phyloP scores from a whole-genome alignment of 2,329 filamentous ascomycete genomes.

The Cercospora berteroae region DNA sequence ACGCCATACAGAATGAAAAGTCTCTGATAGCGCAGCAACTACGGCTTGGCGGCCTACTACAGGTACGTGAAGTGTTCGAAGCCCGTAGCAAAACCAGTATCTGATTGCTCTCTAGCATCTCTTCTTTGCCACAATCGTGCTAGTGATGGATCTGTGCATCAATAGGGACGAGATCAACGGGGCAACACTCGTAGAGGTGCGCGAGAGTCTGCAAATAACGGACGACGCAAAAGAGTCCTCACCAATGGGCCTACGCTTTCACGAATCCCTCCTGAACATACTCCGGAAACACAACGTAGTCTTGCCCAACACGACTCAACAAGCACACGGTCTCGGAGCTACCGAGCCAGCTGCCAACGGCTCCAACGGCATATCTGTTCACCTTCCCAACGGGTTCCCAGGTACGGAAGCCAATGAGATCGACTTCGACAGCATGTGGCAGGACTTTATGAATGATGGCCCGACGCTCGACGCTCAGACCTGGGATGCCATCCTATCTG shows the following conservation, averaged over 20 bases:
- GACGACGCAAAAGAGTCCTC: constrained; percentile 22
- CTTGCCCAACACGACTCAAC: constrained; percentile 14
- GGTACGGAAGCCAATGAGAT: constrained; percentile 2
- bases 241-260: constrained; percentile 22
- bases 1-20: constrained; percentile 8
- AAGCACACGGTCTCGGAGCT: background rate
- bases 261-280: constrained; percentile 27
- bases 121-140: constrained; percentile 30
- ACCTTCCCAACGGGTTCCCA: background rate
- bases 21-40: constrained; percentile 2
- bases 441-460: constrained; percentile 27
- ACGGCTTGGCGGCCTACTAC: constrained; percentile 22
- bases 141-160: constrained; percentile 34
- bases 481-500: background rate
- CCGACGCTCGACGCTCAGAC: constrained; percentile 16
- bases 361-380: background rate
- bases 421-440: constrained; percentile 30
- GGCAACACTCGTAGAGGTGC: constrained; percentile 21
- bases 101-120: constrained; percentile 18
- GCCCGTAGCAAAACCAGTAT: background rate
- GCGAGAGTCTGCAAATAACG: constrained; percentile 29
- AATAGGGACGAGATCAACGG: constrained; percentile 21
- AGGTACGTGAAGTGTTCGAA: background rate
- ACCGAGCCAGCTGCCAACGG: background rate
- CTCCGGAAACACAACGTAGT: constrained; percentile 30